Evolutionary conservation across 768 basidiomycete species (phyloP).

Genomic region (Exidia glandulosa): DNA sequence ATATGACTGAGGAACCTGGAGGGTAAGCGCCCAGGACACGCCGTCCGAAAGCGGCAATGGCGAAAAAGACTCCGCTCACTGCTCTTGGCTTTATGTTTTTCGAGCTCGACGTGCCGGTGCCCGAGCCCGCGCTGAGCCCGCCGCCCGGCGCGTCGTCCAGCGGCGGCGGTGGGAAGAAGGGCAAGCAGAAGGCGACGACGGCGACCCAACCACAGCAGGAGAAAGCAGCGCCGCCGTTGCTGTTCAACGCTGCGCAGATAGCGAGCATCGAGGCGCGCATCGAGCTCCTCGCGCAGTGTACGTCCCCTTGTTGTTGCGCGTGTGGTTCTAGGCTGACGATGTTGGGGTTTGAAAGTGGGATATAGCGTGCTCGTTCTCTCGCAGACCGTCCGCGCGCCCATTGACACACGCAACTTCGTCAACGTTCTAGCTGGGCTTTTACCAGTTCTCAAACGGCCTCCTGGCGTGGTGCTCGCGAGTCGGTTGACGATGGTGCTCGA

Average conservation of each 20-base stretch:
- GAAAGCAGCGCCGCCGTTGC: slow-evolving; percentile 9
- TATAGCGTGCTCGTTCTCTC: slow-evolving; percentile 73
- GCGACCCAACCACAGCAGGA: slow-evolving; percentile 28
- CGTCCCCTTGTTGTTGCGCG: slow-evolving; percentile 19
- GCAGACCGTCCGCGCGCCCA: slow-evolving; percentile 56
- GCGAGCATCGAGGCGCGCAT: slow-evolving; percentile 48
- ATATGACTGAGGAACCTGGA: too few species aligned
- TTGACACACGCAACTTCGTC: slow-evolving; percentile 60
- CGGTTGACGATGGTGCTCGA: slow-evolving; percentile 72
- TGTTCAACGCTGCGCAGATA: slow-evolving; percentile 48
- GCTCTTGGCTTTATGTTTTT: too few species aligned
- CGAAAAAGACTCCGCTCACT: too few species aligned
- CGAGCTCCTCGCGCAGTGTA: slow-evolving; percentile 64
- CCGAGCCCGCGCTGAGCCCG: slow-evolving; percentile 16
- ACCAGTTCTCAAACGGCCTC: slow-evolving; percentile 45
- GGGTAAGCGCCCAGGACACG: too few species aligned
- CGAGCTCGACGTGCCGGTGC: slow-evolving; percentile 55
- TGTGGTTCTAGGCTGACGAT: background rate
- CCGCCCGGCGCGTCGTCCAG: slow-evolving; percentile 3
- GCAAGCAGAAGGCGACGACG: slow-evolving; percentile 12
- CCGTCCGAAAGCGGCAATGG: too few species aligned
- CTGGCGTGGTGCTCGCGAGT: slow-evolving; percentile 57
- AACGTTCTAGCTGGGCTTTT: slow-evolving; percentile 53
- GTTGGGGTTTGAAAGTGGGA: slow-evolving; percentile 49
- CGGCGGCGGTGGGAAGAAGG: background rate